Base-by-base conservation (phyloP, 2,329 filamentous ascomycete species). In the Escovopsis weberi region DNA sequence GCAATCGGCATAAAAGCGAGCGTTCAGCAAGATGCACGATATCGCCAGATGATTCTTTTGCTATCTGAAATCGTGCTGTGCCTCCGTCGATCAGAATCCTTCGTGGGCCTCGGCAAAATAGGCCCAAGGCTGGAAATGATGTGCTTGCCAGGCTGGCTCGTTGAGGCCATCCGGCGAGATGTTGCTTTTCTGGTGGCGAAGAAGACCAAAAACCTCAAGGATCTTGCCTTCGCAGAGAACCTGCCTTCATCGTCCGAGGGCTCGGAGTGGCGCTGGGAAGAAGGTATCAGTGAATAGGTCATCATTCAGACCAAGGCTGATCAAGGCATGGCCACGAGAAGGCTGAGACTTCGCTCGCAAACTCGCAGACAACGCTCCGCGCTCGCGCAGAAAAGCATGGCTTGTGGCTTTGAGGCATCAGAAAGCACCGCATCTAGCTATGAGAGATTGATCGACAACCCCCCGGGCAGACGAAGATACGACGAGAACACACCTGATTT, bases 181-280 rank as follows among this genome's bases (percentile, higher is more conserved):
- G 63, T 64, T 2, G 71, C 72, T 0, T 73, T 75, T 48, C 53
- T 66, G 28, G 55, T 75, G 26, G 71, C 72, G 1, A 67, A 72
- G 45, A 62, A 65, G 42, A 75, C 70, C 12, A 68, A 67, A 42
- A 67, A 73, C 48, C 56, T 75, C 6, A 59, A 67, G 26, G 72
- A 76, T 48, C 62, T 75, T 35, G 67, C 66, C 9, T 74, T 70
- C 50, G 72, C 71, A 3, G 73, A 76, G 48, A 62, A 56, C 28
- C 56, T 73, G 26, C 43, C 50, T 19, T 43, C 37, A 8, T 34
- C 37, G 6, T 43, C 47, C 19, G 40, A 41, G 12, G 46, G 45
- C 19, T 55, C 58, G 2, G 60, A 61, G 6, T 65, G 60, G 55
- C 50, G 51, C 35, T 65, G 62, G 62, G 62, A 65, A 39, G 60